Percentiles rank a stretch among this genome's conserved stretches.
Evolutionary conservation across 2,329 filamentous ascomycete species (phyloP).

Genomic region (Neoscytalidium dimidiatum): DNA sequence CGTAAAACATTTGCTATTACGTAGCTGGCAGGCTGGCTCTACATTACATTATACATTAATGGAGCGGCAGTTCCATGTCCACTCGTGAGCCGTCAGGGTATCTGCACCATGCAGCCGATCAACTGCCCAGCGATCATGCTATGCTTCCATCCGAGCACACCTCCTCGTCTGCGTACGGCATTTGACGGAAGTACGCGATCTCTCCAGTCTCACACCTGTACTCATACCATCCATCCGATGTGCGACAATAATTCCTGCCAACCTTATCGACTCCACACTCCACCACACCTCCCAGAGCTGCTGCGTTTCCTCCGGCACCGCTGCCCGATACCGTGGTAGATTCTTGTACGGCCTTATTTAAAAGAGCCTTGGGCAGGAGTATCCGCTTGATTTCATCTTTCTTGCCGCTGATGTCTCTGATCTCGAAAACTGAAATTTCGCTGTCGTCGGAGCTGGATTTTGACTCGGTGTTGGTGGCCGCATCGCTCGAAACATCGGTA

Average conservation of each 20-base stretch:
- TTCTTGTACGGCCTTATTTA: neutral
- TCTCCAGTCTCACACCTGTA: conserved; percentile 7
- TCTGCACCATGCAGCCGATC: neutral
- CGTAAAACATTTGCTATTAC: neutral
- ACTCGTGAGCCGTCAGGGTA: neutral
- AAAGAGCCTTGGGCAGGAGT: neutral
- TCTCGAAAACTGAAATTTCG: neutral
- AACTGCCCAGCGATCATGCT: neutral
- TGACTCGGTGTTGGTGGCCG: neutral
- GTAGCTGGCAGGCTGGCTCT: neutral
- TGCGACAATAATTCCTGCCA: conserved; percentile 3
- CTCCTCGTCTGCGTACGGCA: neutral
- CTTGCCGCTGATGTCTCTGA: neutral
- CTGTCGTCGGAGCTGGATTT: neutral
- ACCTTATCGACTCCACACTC: neutral
- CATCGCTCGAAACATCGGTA: no score
- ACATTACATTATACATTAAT: neutral
- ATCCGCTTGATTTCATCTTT: neutral
- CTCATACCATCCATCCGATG: conserved; percentile 1
- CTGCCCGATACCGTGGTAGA: neutral
- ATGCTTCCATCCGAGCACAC: conserved; percentile 3
- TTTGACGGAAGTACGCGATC: neutral
- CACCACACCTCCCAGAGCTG: neutral
- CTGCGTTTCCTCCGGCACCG: neutral
- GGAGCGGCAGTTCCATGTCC: neutral